A percentile compares a stretch with the other conserved stretches of the same genome.
Conservation (phyloP, 1,139 yeast species). For the Hansenula lynferdii region DNA sequence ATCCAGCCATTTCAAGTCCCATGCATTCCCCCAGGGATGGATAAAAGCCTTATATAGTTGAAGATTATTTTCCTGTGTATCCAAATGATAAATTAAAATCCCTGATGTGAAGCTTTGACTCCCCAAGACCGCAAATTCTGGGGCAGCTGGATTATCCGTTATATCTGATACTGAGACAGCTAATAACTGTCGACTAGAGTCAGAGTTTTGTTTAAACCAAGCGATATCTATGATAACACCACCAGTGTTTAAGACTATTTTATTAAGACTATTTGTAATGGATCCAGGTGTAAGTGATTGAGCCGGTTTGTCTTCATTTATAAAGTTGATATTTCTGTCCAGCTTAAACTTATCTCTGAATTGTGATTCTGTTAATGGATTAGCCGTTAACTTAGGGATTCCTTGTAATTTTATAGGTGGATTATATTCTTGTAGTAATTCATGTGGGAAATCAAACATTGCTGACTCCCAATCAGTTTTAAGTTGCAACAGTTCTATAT, state of each 20-base stretch:
- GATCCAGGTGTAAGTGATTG: constrained; percentile 17
- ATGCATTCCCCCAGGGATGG: constrained; percentile 50
- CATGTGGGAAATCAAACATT: constrained; percentile 26
- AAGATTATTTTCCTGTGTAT: constrained; percentile 25
- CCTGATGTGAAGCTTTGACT: constrained; percentile 34
- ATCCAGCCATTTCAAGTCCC: constrained; percentile 45
- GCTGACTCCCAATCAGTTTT: constrained; percentile 32
- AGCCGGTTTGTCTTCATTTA: constrained; percentile 19
- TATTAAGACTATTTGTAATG: constrained; percentile 19
- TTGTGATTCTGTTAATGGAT: constrained; percentile 5
- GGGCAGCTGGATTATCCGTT: constrained; percentile 27
- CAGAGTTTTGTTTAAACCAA: constrained; percentile 38
- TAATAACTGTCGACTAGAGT: constrained; percentile 33
- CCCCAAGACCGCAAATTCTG: constrained; percentile 30
- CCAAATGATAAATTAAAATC: constrained; percentile 45
- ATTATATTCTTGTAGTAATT: constrained; percentile 11
- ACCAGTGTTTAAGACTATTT: constrained; percentile 43
- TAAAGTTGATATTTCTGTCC: constrained; percentile 8
- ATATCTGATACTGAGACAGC: constrained; percentile 45
- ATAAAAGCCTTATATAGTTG: constrained; percentile 30
- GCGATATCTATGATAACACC: constrained; percentile 49
- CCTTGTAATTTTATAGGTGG: constrained; percentile 8
- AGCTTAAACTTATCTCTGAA: constrained; percentile 14
- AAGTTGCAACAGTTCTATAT: constrained; percentile 27
- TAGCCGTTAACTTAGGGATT: constrained; percentile 6